A percentile compares a stretch with the other conserved stretches of the same genome.
phyloP scores from a whole-genome alignment of 148 eudicot species.

The Amaranthus hypochondriacus region DNA sequence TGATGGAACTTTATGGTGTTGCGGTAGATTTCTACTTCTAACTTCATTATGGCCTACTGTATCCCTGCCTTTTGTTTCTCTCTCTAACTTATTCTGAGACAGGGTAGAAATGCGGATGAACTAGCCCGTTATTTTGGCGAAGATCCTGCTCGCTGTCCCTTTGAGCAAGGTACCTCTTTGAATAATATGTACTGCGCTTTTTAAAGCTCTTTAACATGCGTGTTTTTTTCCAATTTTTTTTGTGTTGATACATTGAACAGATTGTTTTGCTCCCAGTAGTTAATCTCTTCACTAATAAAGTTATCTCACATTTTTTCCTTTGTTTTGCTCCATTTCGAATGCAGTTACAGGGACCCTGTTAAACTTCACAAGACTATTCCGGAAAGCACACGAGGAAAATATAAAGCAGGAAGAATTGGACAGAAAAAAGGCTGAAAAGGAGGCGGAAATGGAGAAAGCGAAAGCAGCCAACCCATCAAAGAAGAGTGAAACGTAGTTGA shows the following conservation, averaged over 20 bases:
- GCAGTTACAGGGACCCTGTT: constrained; percentile 78
- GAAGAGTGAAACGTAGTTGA: constrained; percentile 31
- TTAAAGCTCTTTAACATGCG: neutral
- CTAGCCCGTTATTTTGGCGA: constrained; percentile 89
- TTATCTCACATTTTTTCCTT: neutral
- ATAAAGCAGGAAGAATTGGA: constrained; percentile 79
- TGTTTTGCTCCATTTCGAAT: constrained; percentile 5
- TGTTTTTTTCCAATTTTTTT: neutral
- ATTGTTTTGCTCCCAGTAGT: neutral
- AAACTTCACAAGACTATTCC: constrained; percentile 76
- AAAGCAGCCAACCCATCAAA: constrained; percentile 44
- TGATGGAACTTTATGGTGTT: constrained; percentile 60
- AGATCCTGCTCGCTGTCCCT: constrained; percentile 91
- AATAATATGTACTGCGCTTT: neutral
- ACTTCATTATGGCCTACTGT: constrained; percentile 15
- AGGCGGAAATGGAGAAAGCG: constrained; percentile 68
- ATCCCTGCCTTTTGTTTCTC: neutral
- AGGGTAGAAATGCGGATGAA: constrained; percentile 97
- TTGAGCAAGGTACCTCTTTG: constrained; percentile 72
- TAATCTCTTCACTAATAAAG: neutral
- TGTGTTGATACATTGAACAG: neutral
- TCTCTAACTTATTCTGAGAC: constrained; percentile 35
- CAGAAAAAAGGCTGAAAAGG: constrained; percentile 78
- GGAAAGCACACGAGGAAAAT: constrained; percentile 88
- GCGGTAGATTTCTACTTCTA: constrained; percentile 45